Conservation (phyloP, 805 yeast genomes). For the Saccharomyces jurei region DNA sequence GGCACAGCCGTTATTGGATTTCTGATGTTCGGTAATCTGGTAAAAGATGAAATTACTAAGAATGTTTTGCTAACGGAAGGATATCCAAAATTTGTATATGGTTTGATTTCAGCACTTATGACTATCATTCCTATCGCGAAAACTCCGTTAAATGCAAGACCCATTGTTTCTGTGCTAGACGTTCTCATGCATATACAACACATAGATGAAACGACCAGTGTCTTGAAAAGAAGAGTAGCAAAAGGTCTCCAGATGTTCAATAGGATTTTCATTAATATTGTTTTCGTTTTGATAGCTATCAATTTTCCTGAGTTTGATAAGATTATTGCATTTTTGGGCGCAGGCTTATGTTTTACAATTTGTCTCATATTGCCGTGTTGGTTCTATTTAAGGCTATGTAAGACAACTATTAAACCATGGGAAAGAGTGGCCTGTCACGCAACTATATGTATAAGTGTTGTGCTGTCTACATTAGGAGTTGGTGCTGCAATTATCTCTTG, state of each 20-base stretch:
- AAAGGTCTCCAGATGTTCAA: constrained; percentile 18
- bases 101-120: constrained; percentile 57
- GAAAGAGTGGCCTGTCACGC: constrained; percentile 36
- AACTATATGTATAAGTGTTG: constrained; percentile 39
- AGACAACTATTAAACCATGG: constrained; percentile 32
- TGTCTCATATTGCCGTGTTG: constrained; percentile 72
- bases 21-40: constrained; percentile 69
- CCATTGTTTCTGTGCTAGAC: constrained; percentile 67
- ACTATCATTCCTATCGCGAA: constrained; percentile 81
- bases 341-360: constrained; percentile 69
- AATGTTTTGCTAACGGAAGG: constrained; percentile 58
- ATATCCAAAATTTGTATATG: constrained; percentile 55
- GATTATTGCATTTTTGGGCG: constrained; percentile 73
- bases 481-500: constrained; percentile 38
- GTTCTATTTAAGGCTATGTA: constrained; percentile 58
- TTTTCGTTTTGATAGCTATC: constrained; percentile 53
- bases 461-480: constrained; percentile 53
- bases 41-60: constrained; percentile 70
- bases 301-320: constrained; percentile 72
- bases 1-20: constrained; percentile 61
- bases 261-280: constrained; percentile 43
- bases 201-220: constrained; percentile 14
- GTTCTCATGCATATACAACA: constrained; percentile 33
- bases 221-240: constrained; percentile 14
- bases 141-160: constrained; percentile 75